Evolutionary conservation across 345 rosid genomes (phyloP), one percentile per base, ranked within the genome.

Genomic region (Citrus inodora): DNA sequence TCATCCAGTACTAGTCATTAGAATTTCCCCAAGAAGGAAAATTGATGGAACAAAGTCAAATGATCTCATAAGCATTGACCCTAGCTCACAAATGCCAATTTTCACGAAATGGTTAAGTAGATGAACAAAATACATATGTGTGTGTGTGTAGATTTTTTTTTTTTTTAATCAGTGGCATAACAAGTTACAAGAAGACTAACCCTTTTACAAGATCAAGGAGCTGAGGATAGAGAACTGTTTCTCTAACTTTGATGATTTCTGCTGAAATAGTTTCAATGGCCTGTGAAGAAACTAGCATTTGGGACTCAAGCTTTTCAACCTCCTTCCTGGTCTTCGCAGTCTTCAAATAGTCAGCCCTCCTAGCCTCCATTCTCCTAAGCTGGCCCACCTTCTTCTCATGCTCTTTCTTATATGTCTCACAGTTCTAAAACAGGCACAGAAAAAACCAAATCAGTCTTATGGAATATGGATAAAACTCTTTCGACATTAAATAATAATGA

Each of bases 151-250:
- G 6, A 33, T 1, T 5, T 35, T 5, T 35, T 35, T 35, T 37
- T 37, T 61, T 27, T 61, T 38, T 11, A 3, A 68, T 38, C 55
- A 40, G 16, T 68, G 30, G 72, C 72, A 68, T 11, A 42, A n/a
- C 22, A 21, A 73, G 35, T 40, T 53, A 32, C 55, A 62, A 40
- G 32, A 59, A 42, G 37, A 88, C 94, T 83, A 69, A 93, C 98
- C 97, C 97, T 88, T 96, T 91, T 13, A 92, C 91, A 3, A 93
- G 91, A 76, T 96, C 93, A 24, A 93, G 80, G 55, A 96, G 97
- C 80, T 96, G 99, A 67, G 99, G 97, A 73, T 87, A 92, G 8
- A 96, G 95, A 80, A 93, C 90, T 0, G 89, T 86, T 69, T 96
- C 98, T 74, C 99, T 88, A 70, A 96, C 76, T 78, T 91, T 92